These are phyloP conservation scores for Isabelozyma pseudorhagii DNA, from an alignment of 805 yeast genomes.

Conservation along the genomic window DNA sequence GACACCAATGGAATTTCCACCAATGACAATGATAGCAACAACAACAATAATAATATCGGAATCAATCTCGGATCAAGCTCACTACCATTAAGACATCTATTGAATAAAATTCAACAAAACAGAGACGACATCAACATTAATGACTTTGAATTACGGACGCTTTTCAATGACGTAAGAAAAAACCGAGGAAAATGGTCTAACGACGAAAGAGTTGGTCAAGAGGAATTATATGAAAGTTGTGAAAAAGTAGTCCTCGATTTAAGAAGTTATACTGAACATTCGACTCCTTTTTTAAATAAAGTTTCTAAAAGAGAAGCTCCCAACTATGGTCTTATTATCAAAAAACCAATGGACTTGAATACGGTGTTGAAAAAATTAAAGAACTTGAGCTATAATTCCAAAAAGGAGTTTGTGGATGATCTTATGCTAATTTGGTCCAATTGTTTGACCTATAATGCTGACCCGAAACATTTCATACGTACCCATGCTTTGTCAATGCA, in stretches of 20 bases:
- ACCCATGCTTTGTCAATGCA: slow-evolving; percentile 97
- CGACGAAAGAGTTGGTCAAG: slow-evolving; percentile 94
- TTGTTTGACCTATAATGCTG: slow-evolving; percentile 89
- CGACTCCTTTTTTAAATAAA: slow-evolving; percentile 90
- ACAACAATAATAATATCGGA: slow-evolving; percentile 19
- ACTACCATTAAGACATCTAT: slow-evolving; percentile 64
- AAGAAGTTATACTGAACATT: slow-evolving; percentile 91
- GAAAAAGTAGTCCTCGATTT: slow-evolving; percentile 91
- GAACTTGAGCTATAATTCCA: slow-evolving; percentile 74
- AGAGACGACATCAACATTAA: slow-evolving; percentile 73
- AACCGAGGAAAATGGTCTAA: slow-evolving; percentile 98
- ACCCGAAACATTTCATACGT: slow-evolving; percentile 87
- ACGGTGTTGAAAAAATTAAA: slow-evolving; percentile 91
- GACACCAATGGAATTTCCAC: slow-evolving; percentile 1
- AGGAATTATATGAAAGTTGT: slow-evolving; percentile 95
- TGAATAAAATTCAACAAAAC: slow-evolving; percentile 72
- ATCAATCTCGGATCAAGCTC: slow-evolving; percentile 38
- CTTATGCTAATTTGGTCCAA: slow-evolving; percentile 93
- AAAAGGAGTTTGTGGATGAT: slow-evolving; percentile 91
- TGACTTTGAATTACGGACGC: slow-evolving; percentile 78
- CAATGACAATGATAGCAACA: slow-evolving; percentile 4
- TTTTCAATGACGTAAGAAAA: slow-evolving; percentile 89
- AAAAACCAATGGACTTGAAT: slow-evolving; percentile 93
- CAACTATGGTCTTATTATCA: slow-evolving; percentile 85
- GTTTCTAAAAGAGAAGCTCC: slow-evolving; percentile 99